phyloP scores from a whole-genome alignment of 2,329 filamentous ascomycete genomes.

The Beauveria varroae region DNA sequence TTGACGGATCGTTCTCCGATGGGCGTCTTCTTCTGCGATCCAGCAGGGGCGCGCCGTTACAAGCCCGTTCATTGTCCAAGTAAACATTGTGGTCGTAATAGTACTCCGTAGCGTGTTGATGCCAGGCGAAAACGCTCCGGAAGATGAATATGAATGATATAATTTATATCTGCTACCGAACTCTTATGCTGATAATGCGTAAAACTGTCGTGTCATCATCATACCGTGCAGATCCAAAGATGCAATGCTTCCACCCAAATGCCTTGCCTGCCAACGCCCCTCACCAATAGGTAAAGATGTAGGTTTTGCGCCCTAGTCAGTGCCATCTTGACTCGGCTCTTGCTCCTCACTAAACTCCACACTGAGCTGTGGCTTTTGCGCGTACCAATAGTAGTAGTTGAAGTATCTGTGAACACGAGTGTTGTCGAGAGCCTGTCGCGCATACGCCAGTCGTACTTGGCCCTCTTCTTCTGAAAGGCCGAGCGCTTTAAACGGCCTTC shows the following conservation, averaged over 20 bases:
- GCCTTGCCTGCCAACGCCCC: not conserved
- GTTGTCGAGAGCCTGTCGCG: conserved; percentile 28
- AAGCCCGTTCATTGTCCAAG: too few species aligned
- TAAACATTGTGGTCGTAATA: too few species aligned
- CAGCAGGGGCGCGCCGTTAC: too few species aligned
- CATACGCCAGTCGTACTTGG: conserved; percentile 23
- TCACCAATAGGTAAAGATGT: not conserved
- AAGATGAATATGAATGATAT: not conserved
- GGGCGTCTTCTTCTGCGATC: too few species aligned
- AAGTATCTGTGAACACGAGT: conserved; percentile 34
- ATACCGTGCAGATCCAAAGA: not conserved
- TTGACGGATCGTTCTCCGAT: too few species aligned
- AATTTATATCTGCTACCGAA: not conserved
- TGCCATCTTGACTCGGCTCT: not conserved
- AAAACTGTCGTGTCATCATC: not conserved
- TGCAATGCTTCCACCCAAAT: not conserved
- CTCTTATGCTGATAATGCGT: not conserved
- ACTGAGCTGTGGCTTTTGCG: conserved; percentile 27
- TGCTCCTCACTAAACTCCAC: not conserved
- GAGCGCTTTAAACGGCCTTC: conserved; percentile 32
- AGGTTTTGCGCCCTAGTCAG: not conserved
- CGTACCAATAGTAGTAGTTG: conserved; percentile 34
- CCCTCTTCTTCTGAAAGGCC: conserved; percentile 28
- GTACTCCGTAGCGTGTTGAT: too few species aligned
- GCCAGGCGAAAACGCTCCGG: too few species aligned